These are phyloP conservation scores for Rhododendron griersonianum DNA, from an alignment of 148 eudicot species.

Conservation along the genomic window DNA sequence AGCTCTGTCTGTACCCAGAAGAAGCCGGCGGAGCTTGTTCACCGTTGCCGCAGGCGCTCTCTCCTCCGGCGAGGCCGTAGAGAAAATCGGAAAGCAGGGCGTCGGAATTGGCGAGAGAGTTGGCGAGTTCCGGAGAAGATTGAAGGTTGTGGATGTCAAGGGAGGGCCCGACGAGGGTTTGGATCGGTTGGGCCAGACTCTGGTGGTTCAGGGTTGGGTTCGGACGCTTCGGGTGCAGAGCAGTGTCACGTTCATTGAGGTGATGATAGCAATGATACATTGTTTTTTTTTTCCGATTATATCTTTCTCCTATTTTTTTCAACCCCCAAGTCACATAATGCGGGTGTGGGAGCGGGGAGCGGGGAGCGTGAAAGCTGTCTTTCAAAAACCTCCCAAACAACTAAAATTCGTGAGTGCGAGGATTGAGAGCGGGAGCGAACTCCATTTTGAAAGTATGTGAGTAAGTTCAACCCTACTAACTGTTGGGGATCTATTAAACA, in stretches of 20 bases:
- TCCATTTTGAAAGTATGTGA: too few species aligned
- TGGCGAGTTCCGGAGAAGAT: constrained; percentile 51
- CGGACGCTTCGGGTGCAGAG: constrained; percentile 82
- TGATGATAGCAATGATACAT: constrained; percentile 2
- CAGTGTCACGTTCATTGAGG: constrained; percentile 93
- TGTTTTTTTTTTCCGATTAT: too few species aligned
- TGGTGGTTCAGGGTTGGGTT: constrained; percentile 84
- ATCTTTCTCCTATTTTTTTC: background rate
- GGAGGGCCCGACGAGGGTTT: constrained; percentile 74
- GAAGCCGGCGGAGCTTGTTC: constrained; percentile 34
- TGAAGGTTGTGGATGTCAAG: constrained; percentile 68
- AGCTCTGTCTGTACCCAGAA: constrained; percentile 1
- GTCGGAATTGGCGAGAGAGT: constrained; percentile 27
- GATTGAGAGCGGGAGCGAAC: background rate
- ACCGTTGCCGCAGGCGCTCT: constrained; percentile 31
- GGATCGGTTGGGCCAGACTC: constrained; percentile 63
- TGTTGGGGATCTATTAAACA: background rate
- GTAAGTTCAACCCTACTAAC: too few species aligned
- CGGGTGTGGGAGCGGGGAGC: too few species aligned
- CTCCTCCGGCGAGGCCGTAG: constrained; percentile 35
- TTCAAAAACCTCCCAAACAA: too few species aligned
- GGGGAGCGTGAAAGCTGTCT: too few species aligned
- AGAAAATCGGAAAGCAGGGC: constrained; percentile 21
- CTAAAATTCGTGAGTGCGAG: background rate
- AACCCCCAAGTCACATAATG: too few species aligned